Percentiles rank a stretch among this genome's conserved stretches.
These are phyloP conservation scores for Licmophora abbreviata DNA, from an alignment of 108 stramenopile species.

Conservation along the genomic window DNA sequence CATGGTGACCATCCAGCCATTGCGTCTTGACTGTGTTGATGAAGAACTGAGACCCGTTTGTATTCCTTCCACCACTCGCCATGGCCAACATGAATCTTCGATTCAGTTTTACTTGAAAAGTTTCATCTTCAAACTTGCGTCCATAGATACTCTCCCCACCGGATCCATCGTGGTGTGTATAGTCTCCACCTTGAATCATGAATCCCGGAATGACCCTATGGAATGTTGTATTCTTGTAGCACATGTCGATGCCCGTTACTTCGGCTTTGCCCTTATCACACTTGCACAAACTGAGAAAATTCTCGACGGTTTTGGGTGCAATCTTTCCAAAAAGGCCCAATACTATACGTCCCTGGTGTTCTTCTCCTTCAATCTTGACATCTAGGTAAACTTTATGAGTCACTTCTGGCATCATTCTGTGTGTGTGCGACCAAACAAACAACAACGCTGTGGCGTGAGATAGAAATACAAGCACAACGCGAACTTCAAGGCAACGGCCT, in stretches of 20 bases:
- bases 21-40: slow-evolving; percentile 89
- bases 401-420: slow-evolving; percentile 42
- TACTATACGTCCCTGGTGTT: slow-evolving; percentile 46
- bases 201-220: slow-evolving; percentile 87
- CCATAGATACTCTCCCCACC: slow-evolving; percentile 92
- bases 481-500: too few species aligned
- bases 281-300: slow-evolving; percentile 79
- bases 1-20: slow-evolving; percentile 82
- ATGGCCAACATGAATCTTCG: slow-evolving; percentile 77
- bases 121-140: slow-evolving; percentile 84
- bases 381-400: slow-evolving; percentile 72
- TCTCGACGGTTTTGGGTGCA: slow-evolving; percentile 88
- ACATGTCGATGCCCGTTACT: slow-evolving; percentile 63
- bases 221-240: slow-evolving; percentile 64
- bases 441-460: neutral
- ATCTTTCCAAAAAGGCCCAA: slow-evolving; percentile 87
- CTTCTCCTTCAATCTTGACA: slow-evolving; percentile 29
- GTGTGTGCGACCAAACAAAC: neutral
- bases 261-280: slow-evolving; percentile 71
- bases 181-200: slow-evolving; percentile 89
- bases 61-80: slow-evolving; percentile 69
- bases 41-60: slow-evolving; percentile 73
- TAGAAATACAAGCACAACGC: neutral
- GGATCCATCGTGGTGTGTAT: slow-evolving; percentile 84
- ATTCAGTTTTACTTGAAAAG: slow-evolving; percentile 83